These are phyloP conservation scores for Podila clonocystis DNA, from an alignment of 192 early-diverging fungal genomes.

Conservation along the genomic window DNA sequence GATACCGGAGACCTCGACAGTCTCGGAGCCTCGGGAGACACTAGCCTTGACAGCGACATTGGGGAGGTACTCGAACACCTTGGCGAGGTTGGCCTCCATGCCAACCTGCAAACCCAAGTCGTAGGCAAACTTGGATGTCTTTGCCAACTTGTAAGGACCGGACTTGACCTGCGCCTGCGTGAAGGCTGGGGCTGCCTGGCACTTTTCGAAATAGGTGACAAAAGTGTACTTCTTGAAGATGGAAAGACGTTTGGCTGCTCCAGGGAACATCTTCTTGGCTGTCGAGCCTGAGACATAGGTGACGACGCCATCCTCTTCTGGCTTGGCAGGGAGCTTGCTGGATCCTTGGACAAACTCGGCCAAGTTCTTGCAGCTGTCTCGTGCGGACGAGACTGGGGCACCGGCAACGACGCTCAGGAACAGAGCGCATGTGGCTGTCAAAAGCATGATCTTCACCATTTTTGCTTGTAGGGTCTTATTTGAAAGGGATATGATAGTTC, in stretches of 20 bases:
- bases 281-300: conserved; percentile 4
- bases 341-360: conserved; percentile 3
- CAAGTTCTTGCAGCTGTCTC: conserved; percentile 10
- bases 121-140: conserved; percentile 16
- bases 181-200: not conserved
- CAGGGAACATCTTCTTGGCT: conserved; percentile 24
- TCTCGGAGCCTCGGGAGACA: conserved; percentile 7
- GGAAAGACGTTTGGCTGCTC: not conserved
- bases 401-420: conserved; percentile 11
- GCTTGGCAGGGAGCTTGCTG: conserved; percentile 7
- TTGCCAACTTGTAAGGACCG: conserved; percentile 17
- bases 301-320: conserved; percentile 7
- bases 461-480: conserved; percentile 4
- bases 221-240: conserved; percentile 11
- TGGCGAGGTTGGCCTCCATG: conserved; percentile 23
- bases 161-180: conserved; percentile 15
- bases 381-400: conserved; percentile 8
- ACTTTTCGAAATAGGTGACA: conserved; percentile 15
- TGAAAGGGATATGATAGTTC: not conserved
- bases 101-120: conserved; percentile 14
- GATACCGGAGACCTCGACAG: conserved; percentile 8
- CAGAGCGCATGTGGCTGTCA: conserved; percentile 8
- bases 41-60: conserved; percentile 14
- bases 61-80: conserved; percentile 13
- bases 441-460: not conserved